Evolutionary conservation across 2,329 filamentous ascomycete species (phyloP).

Genomic region (Ploettnerulaceae sp.): DNA sequence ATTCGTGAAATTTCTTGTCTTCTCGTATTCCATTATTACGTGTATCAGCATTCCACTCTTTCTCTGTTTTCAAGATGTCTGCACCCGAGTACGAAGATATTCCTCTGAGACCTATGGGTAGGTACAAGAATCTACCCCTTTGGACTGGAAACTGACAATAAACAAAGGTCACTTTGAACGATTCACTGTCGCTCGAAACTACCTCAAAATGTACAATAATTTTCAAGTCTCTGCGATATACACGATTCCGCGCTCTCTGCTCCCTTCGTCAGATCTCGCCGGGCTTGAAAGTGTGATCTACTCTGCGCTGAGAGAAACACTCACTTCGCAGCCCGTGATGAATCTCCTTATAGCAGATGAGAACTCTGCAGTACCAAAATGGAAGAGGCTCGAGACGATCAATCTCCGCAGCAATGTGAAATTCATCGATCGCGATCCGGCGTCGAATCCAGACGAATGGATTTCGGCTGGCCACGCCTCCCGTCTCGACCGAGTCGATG

Average conservation of each 20-base stretch:
- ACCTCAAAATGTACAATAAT: slow-evolving; percentile 25
- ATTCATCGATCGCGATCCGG: slow-evolving; percentile 12
- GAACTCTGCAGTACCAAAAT: slow-evolving; percentile 14
- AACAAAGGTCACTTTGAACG: slow-evolving; percentile 20
- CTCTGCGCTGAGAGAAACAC: slow-evolving; percentile 7
- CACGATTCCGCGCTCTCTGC: slow-evolving; percentile 12
- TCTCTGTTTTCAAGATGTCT: no score
- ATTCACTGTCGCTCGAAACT: slow-evolving; percentile 21
- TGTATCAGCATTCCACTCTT: no score
- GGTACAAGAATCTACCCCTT: no score
- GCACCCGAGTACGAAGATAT: no score
- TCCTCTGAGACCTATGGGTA: no score
- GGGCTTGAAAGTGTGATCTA: slow-evolving; percentile 16
- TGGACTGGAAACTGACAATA: no score
- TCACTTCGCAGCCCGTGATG: slow-evolving; percentile 20
- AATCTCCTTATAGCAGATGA: slow-evolving; percentile 20
- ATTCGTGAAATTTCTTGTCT: no score
- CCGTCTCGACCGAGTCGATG: slow-evolving; percentile 10
- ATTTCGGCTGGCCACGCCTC: slow-evolving; percentile 12
- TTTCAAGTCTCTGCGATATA: slow-evolving; percentile 21
- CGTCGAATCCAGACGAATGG: slow-evolving; percentile 11
- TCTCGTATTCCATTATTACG: no score
- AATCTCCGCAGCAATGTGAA: slow-evolving; percentile 18
- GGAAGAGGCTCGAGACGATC: slow-evolving; percentile 14
- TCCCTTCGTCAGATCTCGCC: background rate